Evolutionary conservation across 1,139 yeast species (phyloP).

Genomic region (Kodamaea derodonti): DNA sequence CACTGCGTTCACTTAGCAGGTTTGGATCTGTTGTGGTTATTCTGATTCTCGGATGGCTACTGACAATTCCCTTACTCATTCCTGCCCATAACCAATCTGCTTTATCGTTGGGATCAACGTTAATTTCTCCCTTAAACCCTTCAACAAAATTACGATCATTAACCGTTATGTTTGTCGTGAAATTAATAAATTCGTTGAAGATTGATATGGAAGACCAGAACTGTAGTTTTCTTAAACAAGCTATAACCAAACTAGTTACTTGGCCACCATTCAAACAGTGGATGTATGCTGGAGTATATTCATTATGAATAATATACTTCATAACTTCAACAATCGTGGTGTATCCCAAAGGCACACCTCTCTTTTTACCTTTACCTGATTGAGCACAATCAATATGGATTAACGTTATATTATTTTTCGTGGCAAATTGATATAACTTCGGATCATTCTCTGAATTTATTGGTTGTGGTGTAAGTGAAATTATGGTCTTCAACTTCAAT

Average conservation of each 20-base stretch:
- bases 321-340: conserved; percentile 57
- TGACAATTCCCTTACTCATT: conserved; percentile 54
- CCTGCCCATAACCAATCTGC: conserved; percentile 80
- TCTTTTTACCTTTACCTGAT: conserved; percentile 70
- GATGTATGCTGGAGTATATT: conserved; percentile 67
- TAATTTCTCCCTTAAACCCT: conserved; percentile 64
- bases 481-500: conserved; percentile 63
- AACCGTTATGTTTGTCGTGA: conserved; percentile 73
- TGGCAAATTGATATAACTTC: conserved; percentile 49
- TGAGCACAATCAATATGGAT: conserved; percentile 66
- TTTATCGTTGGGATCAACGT: conserved; percentile 44
- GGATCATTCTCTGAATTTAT: conserved; percentile 53
- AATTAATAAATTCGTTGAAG: conserved; percentile 77
- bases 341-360: conserved; percentile 75
- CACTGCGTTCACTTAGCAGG: background rate
- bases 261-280: conserved; percentile 92
- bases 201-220: conserved; percentile 91
- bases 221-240: conserved; percentile 78
- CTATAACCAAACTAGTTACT: conserved; percentile 76
- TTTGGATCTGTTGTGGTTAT: conserved; percentile 16
- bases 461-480: conserved; percentile 78
- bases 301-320: conserved; percentile 55
- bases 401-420: conserved; percentile 41
- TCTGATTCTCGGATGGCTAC: conserved; percentile 39
- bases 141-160: conserved; percentile 84